A percentile compares a stretch with the other conserved stretches of the same genome.
Conservation (phyloP, 257 asterid species). For the Fraxinus excelsior region DNA sequence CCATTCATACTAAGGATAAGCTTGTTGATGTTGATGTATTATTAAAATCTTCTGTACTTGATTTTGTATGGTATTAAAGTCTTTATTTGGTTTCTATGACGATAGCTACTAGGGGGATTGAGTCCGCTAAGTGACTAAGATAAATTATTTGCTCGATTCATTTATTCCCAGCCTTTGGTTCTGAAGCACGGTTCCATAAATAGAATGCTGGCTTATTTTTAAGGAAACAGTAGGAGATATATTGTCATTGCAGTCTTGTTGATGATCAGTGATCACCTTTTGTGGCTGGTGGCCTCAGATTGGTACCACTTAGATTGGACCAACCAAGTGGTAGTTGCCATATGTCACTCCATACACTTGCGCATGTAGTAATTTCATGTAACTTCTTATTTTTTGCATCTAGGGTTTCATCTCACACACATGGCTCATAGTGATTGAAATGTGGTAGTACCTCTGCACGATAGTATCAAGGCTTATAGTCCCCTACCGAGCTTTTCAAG, state of each 20-base stretch:
- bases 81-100: not conserved
- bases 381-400: not conserved
- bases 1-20: not conserved
- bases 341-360: not conserved
- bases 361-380: not conserved
- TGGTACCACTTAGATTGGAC: not conserved
- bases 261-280: not conserved
- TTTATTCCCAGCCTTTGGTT: not conserved
- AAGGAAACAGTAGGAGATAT: not conserved
- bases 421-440: not conserved
- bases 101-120: not conserved
- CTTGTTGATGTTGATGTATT: not conserved
- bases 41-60: not conserved
- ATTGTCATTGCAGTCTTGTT: not conserved
- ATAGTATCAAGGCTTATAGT: too few relatives aligned
- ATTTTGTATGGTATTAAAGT: not conserved
- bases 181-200: not conserved
- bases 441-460: not conserved
- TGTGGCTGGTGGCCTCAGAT: not conserved
- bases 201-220: not conserved
- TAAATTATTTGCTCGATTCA: not conserved
- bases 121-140: not conserved
- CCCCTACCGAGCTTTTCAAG: not conserved
- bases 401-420: not conserved
- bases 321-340: not conserved